Conservation (phyloP, 1,139 yeast genomes). For the Kurtzmaniella quercitrusa region DNA sequence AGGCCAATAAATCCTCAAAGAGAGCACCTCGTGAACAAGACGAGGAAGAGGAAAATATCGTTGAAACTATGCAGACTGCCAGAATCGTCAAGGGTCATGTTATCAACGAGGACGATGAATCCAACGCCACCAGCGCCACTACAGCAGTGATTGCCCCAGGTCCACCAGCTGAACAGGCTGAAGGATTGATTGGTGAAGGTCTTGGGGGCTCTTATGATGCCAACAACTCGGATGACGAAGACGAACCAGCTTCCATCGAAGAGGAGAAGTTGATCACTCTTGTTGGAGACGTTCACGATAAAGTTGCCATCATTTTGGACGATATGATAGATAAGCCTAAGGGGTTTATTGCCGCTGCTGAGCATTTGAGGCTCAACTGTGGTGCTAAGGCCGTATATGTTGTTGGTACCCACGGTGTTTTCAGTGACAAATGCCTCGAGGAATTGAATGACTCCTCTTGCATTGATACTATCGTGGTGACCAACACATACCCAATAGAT, state of each 20-base stretch:
- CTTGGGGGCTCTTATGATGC: conserved; percentile 85
- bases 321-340: conserved; percentile 97
- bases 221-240: conserved; percentile 78
- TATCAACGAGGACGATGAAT: conserved; percentile 73
- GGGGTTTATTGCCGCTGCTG: conserved; percentile 95
- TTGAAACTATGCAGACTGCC: conserved; percentile 90
- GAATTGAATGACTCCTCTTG: conserved; percentile 71
- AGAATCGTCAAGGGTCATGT: conserved; percentile 96
- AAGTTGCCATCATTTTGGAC: conserved; percentile 89
- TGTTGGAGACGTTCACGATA: conserved; percentile 91
- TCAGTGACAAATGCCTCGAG: conserved; percentile 82
- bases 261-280: conserved; percentile 88
- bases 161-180: conserved; percentile 9
- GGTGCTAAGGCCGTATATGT: conserved; percentile 91
- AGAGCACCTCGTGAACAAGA: conserved; percentile 24
- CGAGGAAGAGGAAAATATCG: conserved; percentile 64
- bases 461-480: conserved; percentile 86
- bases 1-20: conserved; percentile 27
- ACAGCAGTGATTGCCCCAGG: conserved; percentile 5
- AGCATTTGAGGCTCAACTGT: conserved; percentile 89
- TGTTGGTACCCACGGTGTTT: conserved; percentile 93
- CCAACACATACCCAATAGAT: conserved; percentile 91
- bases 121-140: conserved; percentile 11
- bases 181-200: conserved; percentile 44
- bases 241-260: conserved; percentile 63